phyloP scores from a whole-genome alignment of 2,329 filamentous ascomycete species.

The Cladophialophora chaetospira region DNA sequence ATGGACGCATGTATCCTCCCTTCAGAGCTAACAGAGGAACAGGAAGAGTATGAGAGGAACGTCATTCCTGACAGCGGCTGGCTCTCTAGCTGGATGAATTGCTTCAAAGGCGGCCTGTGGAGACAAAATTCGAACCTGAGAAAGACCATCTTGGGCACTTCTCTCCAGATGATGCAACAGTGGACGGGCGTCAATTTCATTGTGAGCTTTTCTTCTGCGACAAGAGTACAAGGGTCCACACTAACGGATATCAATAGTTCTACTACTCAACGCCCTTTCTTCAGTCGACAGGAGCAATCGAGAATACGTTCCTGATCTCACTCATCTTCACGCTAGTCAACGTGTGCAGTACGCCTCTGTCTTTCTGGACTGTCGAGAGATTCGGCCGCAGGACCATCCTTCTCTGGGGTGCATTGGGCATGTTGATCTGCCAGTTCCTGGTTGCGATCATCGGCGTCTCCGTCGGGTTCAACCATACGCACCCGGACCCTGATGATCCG shows the following conservation, averaged over 20 bases:
- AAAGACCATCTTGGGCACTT: slow-evolving; percentile 70
- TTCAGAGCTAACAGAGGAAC: not conserved
- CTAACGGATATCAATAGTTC: too few species aligned
- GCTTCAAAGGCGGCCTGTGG: slow-evolving; percentile 60
- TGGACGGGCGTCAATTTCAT: slow-evolving; percentile 89
- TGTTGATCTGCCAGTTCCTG: slow-evolving; percentile 85
- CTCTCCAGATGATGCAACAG: slow-evolving; percentile 80
- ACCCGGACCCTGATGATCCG: slow-evolving; percentile 51
- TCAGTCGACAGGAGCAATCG: slow-evolving; percentile 73
- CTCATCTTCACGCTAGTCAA: slow-evolving; percentile 88
- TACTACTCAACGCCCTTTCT: slow-evolving; percentile 59
- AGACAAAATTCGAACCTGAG: slow-evolving; percentile 59
- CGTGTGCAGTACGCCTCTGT: slow-evolving; percentile 79
- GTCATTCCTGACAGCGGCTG: slow-evolving; percentile 40
- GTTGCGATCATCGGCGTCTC: slow-evolving; percentile 64
- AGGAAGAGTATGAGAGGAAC: slow-evolving; percentile 73
- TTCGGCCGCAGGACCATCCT: slow-evolving; percentile 80
- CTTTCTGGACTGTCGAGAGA: slow-evolving; percentile 82
- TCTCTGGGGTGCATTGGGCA: slow-evolving; percentile 75
- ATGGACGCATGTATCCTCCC: not conserved
- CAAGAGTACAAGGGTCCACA: too few species aligned
- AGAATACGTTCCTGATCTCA: slow-evolving; percentile 78
- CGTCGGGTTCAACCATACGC: slow-evolving; percentile 30
- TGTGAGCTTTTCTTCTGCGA: too few species aligned
- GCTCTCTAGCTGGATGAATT: slow-evolving; percentile 60